A percentile compares a stretch with the other conserved stretches of the same genome.
phyloP scores from a whole-genome alignment of 2,329 filamentous ascomycete species.

The Leptographium wingfieldii region DNA sequence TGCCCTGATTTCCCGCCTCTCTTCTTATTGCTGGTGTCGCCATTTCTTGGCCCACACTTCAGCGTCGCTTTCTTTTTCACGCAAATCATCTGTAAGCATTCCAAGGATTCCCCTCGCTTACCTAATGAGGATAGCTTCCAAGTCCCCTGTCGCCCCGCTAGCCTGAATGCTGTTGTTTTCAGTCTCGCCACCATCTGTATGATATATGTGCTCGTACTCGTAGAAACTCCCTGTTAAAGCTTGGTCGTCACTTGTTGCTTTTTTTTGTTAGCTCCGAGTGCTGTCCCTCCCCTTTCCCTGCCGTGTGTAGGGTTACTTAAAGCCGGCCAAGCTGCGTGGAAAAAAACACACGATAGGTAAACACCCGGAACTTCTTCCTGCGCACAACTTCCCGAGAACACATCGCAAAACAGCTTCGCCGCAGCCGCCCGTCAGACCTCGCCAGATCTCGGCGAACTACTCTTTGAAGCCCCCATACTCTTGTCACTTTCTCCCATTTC shows the following conservation, averaged over 20 bases:
- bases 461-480: constrained; percentile 4
- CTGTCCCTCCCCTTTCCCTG: background rate
- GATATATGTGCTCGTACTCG: background rate
- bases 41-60: background rate
- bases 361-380: background rate
- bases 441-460: background rate
- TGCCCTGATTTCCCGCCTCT: background rate
- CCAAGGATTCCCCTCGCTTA: background rate
- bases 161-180: background rate
- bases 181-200: background rate
- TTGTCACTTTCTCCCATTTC: constrained; percentile 8
- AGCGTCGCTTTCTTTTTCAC: background rate
- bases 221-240: background rate
- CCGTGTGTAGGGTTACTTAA: background rate
- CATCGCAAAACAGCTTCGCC: background rate
- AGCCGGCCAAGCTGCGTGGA: background rate
- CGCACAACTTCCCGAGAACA: background rate
- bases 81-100: background rate
- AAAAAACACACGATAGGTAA: background rate
- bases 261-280: background rate
- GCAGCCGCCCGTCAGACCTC: background rate
- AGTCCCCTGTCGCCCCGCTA: background rate
- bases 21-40: background rate
- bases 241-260: background rate
- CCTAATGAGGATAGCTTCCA: constrained; percentile 1